Percentiles rank a stretch among this genome's conserved stretches.
These are phyloP conservation scores for Platismatia glauca DNA, from an alignment of 495 filamentous ascomycete species.

Conservation along the genomic window DNA sequence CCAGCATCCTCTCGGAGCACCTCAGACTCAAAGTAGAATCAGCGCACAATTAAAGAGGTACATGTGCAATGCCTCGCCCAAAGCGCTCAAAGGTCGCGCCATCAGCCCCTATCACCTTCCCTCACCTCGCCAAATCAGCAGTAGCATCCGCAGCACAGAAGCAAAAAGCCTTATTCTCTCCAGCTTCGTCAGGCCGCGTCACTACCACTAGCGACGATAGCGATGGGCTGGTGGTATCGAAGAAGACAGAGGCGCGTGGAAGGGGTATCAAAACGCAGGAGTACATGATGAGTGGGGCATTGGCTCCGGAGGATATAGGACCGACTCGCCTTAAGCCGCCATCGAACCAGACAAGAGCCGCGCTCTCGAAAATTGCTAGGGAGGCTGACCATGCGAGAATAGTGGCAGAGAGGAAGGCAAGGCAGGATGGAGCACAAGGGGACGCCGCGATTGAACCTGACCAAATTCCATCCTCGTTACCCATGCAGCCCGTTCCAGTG, in stretches of 20 bases:
- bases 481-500: not conserved
- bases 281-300: conserved; percentile 24
- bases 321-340: conserved; percentile 8
- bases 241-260: not conserved
- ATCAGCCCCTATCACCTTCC: conserved; percentile 14
- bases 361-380: conserved; percentile 13
- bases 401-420: conserved; percentile 6
- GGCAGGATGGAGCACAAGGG: not conserved
- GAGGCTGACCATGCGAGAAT: conserved; percentile 12
- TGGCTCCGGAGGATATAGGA: conserved; percentile 17
- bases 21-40: not conserved
- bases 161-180: conserved; percentile 9
- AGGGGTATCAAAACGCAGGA: conserved; percentile 1
- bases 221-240: conserved; percentile 22
- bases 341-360: conserved; percentile 11
- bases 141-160: conserved; percentile 9
- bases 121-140: conserved; percentile 6
- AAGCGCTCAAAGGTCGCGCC: conserved; percentile 25
- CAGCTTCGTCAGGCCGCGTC: conserved; percentile 18
- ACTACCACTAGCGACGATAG: conserved; percentile 22
- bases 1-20: not conserved
- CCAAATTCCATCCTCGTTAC: conserved; percentile 10
- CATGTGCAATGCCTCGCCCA: conserved; percentile 23
- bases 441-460: not conserved
- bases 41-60: not conserved